Base-by-base conservation (phyloP, 768 basidiomycete genomes). In the Hortiboletus flavorubellus region DNA sequence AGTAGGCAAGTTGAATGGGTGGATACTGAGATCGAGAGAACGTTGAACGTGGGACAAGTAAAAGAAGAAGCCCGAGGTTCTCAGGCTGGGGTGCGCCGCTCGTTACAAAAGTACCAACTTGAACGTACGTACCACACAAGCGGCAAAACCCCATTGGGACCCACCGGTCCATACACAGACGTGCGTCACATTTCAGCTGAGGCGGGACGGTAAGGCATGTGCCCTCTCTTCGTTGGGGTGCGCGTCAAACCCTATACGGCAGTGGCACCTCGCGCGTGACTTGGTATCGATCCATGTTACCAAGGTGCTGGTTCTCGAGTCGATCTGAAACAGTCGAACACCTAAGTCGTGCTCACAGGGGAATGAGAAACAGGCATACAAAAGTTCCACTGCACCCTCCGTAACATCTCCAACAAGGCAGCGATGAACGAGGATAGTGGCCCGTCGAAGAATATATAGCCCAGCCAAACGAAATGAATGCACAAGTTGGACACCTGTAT, bases 351-450 rank as follows among this genome's bases (percentile, higher is more conserved):
- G 26, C 7, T 21, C 33, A 30, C 30, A 39, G 21, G 29, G 15
- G 11, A 40, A 46, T 35, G 30, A 12, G 39, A 31, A 73, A 39
- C 47, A 15, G 15, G 23, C 89, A 65, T 54, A 93, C 91, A 88
- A 64, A 95, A 90, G 70, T 96, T 97, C 96, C 96, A 98, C 59
- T 89, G 89, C 72, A 84, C 84, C 49, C 96, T 78, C 37, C 96
- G 75, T 7, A 91, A 62, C 67, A 93, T 82, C 66, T 98, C 96
- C 40, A 92, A 62, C 45, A 86, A 55, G 3, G 79, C 92, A 11
- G 73, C 79, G 42, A 91, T 76, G 72, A 91, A 93, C 0, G 83
- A 73, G 23, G 85, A 80, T 26, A 87, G 41, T 1, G 80, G 76
- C 0, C 81, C 80, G 1, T 63, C 21, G 23, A 59, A 54, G 5